Base-by-base conservation (phyloP, 2,329 filamentous ascomycete species). In the Cercospora zeina region DNA sequence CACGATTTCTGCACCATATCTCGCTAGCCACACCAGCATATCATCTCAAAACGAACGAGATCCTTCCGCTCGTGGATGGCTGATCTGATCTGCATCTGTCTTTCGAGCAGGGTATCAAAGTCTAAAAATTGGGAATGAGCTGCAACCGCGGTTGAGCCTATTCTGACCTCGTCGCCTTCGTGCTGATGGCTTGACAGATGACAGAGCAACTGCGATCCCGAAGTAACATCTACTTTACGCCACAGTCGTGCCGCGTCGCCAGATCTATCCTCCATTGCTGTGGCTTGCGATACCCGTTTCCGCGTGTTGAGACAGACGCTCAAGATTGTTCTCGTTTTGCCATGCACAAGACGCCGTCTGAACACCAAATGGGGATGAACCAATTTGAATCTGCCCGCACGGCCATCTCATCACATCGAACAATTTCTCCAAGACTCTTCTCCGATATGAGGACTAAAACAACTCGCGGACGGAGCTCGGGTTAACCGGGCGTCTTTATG, bases 61-160 rank as follows among this genome's bases (percentile, higher is more conserved):
- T 47, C 27, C 24, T 47, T 21, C 42, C 42, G 42, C 24, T 11
- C 11, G 6, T 27, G 21, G 8, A 47, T 47, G 42, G 13, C 11
- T 27, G 42, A 47, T 47, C 42, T 24, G 42, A 47, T 27, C 13
- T 27, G 42, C 24, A 47, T 47, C 42, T n/a, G 27, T 8, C 19
- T 47, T 27, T 47, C 21, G 11, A 47, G 42, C 21, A 47, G 42
- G 42, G 42, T 47, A 11, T 11, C 19, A 47, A 47, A 47, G 42
- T 47, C 6, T 47, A 47, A 47, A 47, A 11, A 27, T 11, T 7
- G 21, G 42, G 21, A 24, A 27, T 27, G 42, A 27, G 42, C 21
- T 27, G 21, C 9, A 21, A 19, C 55, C 55, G 55, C 45, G 30
- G 27, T 49, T 49, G 42, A 58, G 42, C 55, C 55, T 58, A 36